phyloP scores from a whole-genome alignment of 768 basidiomycete species.

The Agrocybe pediades region DNA sequence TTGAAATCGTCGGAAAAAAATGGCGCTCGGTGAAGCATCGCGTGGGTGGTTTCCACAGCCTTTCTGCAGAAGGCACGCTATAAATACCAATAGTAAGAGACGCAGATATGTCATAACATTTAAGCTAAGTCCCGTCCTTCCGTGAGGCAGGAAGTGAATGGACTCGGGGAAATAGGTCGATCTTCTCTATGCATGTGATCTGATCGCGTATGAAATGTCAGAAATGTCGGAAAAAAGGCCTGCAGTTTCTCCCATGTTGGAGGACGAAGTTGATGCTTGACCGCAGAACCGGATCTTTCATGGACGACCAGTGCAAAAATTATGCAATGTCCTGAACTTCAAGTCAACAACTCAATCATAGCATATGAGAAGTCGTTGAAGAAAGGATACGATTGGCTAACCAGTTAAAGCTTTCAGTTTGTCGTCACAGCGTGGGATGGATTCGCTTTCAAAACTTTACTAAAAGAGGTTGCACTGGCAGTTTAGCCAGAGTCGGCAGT shows the following conservation, averaged over 20 bases:
- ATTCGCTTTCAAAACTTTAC: too few relatives aligned
- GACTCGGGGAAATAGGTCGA: conserved; percentile 4
- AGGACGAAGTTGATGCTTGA: not conserved
- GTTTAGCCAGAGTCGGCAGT: too few relatives aligned
- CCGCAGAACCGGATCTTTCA: not conserved
- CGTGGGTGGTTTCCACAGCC: not conserved
- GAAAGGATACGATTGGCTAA: too few relatives aligned
- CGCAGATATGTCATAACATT: not conserved
- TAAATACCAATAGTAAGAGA: not conserved
- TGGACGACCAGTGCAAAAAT: too few relatives aligned
- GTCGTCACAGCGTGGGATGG: too few relatives aligned
- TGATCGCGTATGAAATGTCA: not conserved
- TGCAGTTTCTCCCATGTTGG: not conserved
- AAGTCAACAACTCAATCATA: too few relatives aligned
- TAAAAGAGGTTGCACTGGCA: too few relatives aligned
- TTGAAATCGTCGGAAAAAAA: not conserved
- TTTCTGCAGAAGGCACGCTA: not conserved
- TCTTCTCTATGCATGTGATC: conserved; percentile 1
- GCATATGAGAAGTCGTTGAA: too few relatives aligned
- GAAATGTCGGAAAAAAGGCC: conserved; percentile 6
- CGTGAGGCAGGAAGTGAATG: not conserved
- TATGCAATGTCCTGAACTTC: too few relatives aligned
- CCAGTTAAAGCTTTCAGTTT: too few relatives aligned
- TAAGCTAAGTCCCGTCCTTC: not conserved
- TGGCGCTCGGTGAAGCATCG: not conserved